A percentile compares a stretch with the other conserved stretches of the same genome.
Evolutionary conservation across 83 land plant genomes (phyloP).

Genomic region (Larix sibirica): DNA sequence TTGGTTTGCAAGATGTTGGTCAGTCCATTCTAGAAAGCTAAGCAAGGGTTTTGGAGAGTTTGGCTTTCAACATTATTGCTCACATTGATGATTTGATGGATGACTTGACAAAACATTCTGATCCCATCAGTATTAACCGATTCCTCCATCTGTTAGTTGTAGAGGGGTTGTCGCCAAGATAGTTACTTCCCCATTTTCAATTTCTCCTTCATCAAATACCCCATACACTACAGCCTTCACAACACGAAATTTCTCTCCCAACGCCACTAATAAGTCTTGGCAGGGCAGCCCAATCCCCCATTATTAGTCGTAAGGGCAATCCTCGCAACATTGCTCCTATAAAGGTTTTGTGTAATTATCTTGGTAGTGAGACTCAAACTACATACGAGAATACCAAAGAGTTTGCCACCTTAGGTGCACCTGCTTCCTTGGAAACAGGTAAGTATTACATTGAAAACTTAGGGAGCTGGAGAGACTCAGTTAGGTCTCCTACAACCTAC

Average conservation of each 20-base stretch:
- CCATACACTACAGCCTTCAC: constrained; percentile 22
- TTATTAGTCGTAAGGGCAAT: constrained; percentile 18
- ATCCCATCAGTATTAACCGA: constrained; percentile 18
- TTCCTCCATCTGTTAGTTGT: constrained; percentile 21
- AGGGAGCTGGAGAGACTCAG: no score
- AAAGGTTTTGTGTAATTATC: constrained; percentile 55
- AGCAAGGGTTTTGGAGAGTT: constrained; percentile 82
- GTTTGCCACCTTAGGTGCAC: no score
- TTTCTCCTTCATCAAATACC: constrained; percentile 45
- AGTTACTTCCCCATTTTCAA: constrained; percentile 26
- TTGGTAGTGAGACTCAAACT: constrained; percentile 39
- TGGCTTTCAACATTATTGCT: constrained; percentile 72
- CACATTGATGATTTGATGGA: constrained; percentile 79
- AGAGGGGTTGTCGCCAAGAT: background rate
- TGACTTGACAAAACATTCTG: constrained; percentile 57
- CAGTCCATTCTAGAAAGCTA: constrained; percentile 79
- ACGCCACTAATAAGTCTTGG: constrained; percentile 29
- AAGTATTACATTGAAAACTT: no score
- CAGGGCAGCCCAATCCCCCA: constrained; percentile 29
- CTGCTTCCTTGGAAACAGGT: no score
- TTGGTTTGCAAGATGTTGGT: constrained; percentile 69
- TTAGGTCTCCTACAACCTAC: background rate
- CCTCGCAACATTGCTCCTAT: background rate
- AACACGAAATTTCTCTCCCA: background rate
- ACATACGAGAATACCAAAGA: background rate